Conservation (phyloP, 2,329 filamentous ascomycete species). For the Parascedosporium putredinis region DNA sequence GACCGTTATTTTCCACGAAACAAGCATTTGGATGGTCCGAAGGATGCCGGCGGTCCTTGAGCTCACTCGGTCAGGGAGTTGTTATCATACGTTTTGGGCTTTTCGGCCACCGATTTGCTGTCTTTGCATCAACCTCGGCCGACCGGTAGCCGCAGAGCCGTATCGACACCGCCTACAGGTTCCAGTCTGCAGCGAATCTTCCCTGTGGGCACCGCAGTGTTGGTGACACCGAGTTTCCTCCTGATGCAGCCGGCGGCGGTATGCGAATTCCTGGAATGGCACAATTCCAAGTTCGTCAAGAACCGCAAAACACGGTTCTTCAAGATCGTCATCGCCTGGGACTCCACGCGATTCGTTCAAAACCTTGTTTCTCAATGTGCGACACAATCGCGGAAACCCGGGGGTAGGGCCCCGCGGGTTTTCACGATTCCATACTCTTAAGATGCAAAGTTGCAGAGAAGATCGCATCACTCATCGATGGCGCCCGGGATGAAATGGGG, state of each 20-base stretch:
- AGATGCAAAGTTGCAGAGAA: no score
- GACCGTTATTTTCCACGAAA: conserved; percentile 35
- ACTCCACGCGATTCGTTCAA: conserved; percentile 17
- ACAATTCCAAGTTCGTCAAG: conserved; percentile 14
- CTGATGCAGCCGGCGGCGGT: conserved; percentile 25
- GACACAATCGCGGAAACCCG: no score
- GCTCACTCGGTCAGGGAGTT: conserved; percentile 20
- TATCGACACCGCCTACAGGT: conserved; percentile 9
- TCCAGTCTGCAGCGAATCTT: conserved; percentile 16
- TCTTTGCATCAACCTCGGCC: no score
- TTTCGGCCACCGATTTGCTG: no score
- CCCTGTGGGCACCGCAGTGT: conserved; percentile 20
- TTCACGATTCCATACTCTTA: no score
- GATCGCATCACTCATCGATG: background rate
- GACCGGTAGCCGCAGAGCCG: no score
- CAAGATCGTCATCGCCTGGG: conserved; percentile 21
- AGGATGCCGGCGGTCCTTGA: conserved; percentile 26
- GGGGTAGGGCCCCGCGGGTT: no score
- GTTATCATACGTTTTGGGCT: conserved; percentile 27
- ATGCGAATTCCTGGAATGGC: conserved; percentile 26
- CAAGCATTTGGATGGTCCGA: conserved; percentile 25
- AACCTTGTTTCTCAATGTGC: no score
- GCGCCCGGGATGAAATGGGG: background rate
- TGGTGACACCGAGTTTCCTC: conserved; percentile 33
- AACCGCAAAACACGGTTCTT: background rate